phyloP scores from a whole-genome alignment of 352 stramenopile genomes.

The Aphanomyces invadans region DNA sequence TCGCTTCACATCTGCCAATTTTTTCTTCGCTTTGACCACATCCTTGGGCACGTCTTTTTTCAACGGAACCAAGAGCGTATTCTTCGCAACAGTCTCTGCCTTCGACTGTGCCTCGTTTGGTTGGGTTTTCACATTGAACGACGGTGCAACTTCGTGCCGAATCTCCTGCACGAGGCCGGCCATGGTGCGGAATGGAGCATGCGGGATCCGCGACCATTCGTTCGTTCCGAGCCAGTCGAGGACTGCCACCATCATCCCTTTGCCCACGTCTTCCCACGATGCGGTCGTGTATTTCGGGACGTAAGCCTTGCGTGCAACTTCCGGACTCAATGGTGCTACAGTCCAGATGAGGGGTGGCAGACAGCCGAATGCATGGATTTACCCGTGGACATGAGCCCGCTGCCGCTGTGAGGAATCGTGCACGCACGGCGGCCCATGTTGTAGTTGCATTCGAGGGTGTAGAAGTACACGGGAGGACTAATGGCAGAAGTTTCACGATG shows the following conservation, averaged over 20 bases:
- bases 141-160: slow-evolving; percentile 1
- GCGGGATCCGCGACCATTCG: slow-evolving; percentile 16
- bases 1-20: slow-evolving; percentile 10
- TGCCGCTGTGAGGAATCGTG: slow-evolving; percentile 27
- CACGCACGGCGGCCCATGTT: slow-evolving; percentile 51
- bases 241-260: slow-evolving; percentile 47
- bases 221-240: slow-evolving; percentile 33
- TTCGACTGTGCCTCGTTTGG: not conserved
- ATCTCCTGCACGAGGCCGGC: slow-evolving; percentile 10
- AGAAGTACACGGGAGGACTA: slow-evolving; percentile 42
- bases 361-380: not conserved
- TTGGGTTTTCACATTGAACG: not conserved
- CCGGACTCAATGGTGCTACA: slow-evolving; percentile 17
- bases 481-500: slow-evolving; percentile 60
- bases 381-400: slow-evolving; percentile 26
- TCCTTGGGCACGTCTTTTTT: not conserved
- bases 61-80: not conserved
- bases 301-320: slow-evolving; percentile 8
- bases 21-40: too few species aligned
- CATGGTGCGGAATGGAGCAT: slow-evolving; percentile 9
- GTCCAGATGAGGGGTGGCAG: too few species aligned
- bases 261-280: slow-evolving; percentile 62
- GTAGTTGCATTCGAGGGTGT: slow-evolving; percentile 92
- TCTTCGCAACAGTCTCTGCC: not conserved
- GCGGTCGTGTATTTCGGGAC: slow-evolving; percentile 48